Percentiles rank a stretch among this genome's conserved stretches.
Evolutionary conservation across 495 filamentous ascomycete species (phyloP).

Genomic region (Evernia prunastri): DNA sequence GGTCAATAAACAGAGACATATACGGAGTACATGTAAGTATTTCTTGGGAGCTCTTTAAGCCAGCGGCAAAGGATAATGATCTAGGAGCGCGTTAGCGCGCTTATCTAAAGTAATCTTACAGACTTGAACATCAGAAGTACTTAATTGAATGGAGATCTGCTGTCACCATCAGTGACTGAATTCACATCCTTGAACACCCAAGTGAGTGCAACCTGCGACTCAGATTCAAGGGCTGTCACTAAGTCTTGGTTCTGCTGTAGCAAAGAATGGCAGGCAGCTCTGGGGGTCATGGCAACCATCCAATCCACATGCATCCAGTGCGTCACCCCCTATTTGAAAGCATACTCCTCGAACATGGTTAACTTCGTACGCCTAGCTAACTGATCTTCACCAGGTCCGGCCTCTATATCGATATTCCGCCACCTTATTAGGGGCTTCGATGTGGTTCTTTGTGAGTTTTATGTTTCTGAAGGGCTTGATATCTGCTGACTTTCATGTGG

Average conservation of each 20-base stretch:
- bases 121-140: not conserved
- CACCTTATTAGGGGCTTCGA: conserved; percentile 82
- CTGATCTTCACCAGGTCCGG: conserved; percentile 39
- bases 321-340: not conserved
- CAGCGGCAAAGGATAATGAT: not conserved
- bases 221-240: not conserved
- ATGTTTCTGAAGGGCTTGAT: conserved; percentile 17
- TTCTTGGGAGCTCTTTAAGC: not conserved
- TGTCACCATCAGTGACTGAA: not conserved
- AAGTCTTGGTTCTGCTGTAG: not conserved
- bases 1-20: too few species aligned
- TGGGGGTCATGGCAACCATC: conserved; percentile 55
- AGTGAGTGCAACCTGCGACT: too few species aligned
- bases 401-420: conserved; percentile 77
- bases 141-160: not conserved
- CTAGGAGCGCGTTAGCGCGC: not conserved
- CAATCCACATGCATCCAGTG: conserved; percentile 63
- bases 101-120: too few species aligned
- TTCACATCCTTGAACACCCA: too few species aligned
- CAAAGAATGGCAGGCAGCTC: conserved; percentile 31
- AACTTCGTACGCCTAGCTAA: not conserved
- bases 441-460: conserved; percentile 94
- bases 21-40: too few species aligned
- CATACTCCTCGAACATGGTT: not conserved
- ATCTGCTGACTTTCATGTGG: conserved; percentile 40